Evolutionary conservation across 192 early-diverging fungal genomes (phyloP), one percentile per base, ranked within the genome.

Genomic region (Entomortierella lignicola): DNA sequence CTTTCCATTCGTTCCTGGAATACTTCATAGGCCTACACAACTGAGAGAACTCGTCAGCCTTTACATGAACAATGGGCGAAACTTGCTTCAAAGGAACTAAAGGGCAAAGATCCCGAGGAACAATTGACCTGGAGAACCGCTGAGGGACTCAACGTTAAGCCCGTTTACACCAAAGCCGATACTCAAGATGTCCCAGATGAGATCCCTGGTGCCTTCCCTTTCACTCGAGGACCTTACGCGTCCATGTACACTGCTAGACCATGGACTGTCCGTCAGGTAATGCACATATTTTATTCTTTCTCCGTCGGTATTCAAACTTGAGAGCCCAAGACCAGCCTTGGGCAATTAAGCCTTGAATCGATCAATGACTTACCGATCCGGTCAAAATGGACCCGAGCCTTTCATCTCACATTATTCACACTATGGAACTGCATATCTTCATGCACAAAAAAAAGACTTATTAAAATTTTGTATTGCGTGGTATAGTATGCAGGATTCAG

Each of bases 231-330:
- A 13, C 90, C 91, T 1, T 91, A 91, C 59, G 92, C 93, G 0
- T 93, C 92, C 55, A 94, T 96, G 92, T 95, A 93, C 85, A 93
- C 93, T 2, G 83, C 88, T 42, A 81, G 91, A 15, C 93, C 94
- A 34, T 96, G 94, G 94, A 96, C 94, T 8, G 90, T 96, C 80
- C 90, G 94, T 13, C 92, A 92, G 84, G 90, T 91, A 55, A n/a
- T n/a, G n/a, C n/a, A n/a, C n/a, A n/a, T n/a, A n/a, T n/a, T n/a
- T n/a, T n/a, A n/a, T n/a, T n/a, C n/a, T n/a, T n/a, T n/a, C n/a
- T n/a, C n/a, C n/a, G n/a, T n/a, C n/a, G n/a, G n/a, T n/a, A n/a
- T n/a, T n/a, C n/a, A n/a, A n/a, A n/a, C n/a, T n/a, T n/a, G n/a
- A n/a, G n/a, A n/a, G n/a, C n/a, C n/a, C n/a, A n/a, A n/a, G n/a